Percentiles rank a stretch among this genome's conserved stretches.
Conservation (phyloP, 371 early-diverging fungal genomes). For the Gilbertella persicaria region DNA sequence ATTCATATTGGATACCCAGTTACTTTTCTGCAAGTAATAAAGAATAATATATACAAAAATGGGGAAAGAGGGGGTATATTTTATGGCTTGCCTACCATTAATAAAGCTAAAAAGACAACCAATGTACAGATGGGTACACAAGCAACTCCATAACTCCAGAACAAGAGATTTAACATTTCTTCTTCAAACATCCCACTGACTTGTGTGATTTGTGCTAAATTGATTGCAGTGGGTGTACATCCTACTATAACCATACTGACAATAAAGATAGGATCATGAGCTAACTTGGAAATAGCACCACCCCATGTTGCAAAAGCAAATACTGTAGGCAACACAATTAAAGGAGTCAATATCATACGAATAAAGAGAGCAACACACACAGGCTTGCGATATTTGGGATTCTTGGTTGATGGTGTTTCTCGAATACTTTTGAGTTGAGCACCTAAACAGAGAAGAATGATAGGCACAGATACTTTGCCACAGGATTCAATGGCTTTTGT, state of each 20-base stretch:
- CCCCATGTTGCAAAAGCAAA: conserved; percentile 43
- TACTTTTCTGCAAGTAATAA: conserved; percentile 44
- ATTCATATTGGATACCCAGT: conserved; percentile 82
- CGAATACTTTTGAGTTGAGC: conserved; percentile 52
- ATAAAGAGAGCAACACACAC: conserved; percentile 37
- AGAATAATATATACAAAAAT: conserved; percentile 4
- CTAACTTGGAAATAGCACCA: conserved; percentile 31
- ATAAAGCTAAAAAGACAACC: conserved; percentile 50
- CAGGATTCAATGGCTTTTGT: conserved; percentile 67
- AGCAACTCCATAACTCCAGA: conserved; percentile 63
- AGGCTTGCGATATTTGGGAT: conserved; percentile 26
- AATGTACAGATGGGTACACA: conserved; percentile 54
- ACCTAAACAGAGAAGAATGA: conserved; percentile 70
- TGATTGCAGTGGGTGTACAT: conserved; percentile 62
- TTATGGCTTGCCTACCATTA: conserved; percentile 24
- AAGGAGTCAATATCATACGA: conserved; percentile 51
- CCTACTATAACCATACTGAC: conserved; percentile 55
- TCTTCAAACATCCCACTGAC: conserved; percentile 58
- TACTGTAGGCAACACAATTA: conserved; percentile 47
- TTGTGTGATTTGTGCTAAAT: conserved; percentile 57
- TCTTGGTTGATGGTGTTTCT: conserved; percentile 8
- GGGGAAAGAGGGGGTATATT: neutral
- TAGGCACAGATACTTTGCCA: conserved; percentile 69
- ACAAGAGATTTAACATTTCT: conserved; percentile 58
- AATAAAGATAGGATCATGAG: conserved; percentile 55